phyloP scores from a whole-genome alignment of 2,329 filamentous ascomycete genomes.

The Neospermospora avenae region DNA sequence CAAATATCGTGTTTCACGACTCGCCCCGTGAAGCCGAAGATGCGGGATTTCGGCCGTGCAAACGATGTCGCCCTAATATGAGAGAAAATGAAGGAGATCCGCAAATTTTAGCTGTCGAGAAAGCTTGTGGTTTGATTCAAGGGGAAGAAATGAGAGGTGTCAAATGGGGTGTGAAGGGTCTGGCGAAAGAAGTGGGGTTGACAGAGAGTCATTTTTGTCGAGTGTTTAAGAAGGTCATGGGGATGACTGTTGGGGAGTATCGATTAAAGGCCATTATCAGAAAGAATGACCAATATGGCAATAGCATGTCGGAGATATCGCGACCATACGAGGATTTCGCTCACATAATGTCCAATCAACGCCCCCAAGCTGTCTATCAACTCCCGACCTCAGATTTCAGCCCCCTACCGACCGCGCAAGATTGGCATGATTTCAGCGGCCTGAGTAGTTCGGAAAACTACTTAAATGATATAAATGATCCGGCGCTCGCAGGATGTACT shows the following conservation, averaged over 20 bases:
- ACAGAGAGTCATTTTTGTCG: slow-evolving; percentile 58
- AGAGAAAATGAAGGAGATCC: slow-evolving; percentile 37
- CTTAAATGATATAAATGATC: not conserved
- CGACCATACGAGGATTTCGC: too few relatives aligned
- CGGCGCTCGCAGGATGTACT: too few relatives aligned
- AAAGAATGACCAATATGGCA: too few relatives aligned
- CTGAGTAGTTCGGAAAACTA: not conserved
- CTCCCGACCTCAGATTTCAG: not conserved
- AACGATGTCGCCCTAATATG: slow-evolving; percentile 48
- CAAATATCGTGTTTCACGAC: slow-evolving; percentile 56
- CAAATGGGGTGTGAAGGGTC: slow-evolving; percentile 41
- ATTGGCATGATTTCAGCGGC: not conserved
- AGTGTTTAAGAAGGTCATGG: slow-evolving; percentile 53
- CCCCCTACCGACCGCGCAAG: not conserved
- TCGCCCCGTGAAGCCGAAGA: slow-evolving; percentile 42
- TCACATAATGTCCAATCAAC: too few relatives aligned
- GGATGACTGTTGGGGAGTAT: slow-evolving; percentile 40
- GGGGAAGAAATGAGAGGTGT: slow-evolving; percentile 20
- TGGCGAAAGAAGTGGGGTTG: slow-evolving; percentile 50
- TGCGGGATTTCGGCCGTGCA: slow-evolving; percentile 54
- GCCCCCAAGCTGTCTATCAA: not conserved
- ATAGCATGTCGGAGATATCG: too few relatives aligned
- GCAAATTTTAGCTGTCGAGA: slow-evolving; percentile 43
- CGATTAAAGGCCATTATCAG: not conserved
- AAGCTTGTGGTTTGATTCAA: slow-evolving; percentile 34